Evolutionary conservation across 1,139 yeast species (phyloP), one percentile per base, ranked within the genome.

Genomic region (Williopsis jadinii): DNA sequence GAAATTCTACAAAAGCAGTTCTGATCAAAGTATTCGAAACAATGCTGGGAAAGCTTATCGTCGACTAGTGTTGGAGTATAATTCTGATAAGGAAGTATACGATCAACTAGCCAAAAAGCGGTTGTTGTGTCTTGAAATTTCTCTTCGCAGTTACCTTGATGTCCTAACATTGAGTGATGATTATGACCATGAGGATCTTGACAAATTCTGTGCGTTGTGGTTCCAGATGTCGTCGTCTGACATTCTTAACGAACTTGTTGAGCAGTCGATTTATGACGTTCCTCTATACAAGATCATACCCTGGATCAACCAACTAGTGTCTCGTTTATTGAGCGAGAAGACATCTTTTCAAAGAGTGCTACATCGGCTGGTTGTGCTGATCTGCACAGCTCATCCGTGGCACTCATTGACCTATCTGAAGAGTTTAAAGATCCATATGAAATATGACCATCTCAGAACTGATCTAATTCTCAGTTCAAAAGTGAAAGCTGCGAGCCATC

Each of bases 191-290:
- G 82, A 78, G 44, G 82, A 77, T 44, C 66, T 84, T 39, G 95
- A 87, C 51, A 73, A 85, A 41, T 82, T 90, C 47, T 81, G 90
- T 57, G 84, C 94, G 0, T 60, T 90, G n/a, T 90, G 97, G 95
- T 68, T 92, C 34, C 85, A 83, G 45, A 72, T 74, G 50, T 68
- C 78, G 3, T 58, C 58, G 6, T 67, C 69, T 37, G 71, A 63
- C 1, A 60, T 56, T 1, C 56, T 78, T 8, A 75, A 73, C 50
- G 43, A 46, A 3, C 45, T 51, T 8, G 60, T 73, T 4, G 46
- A 53, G n/a, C 47, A 60, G 0, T 63, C 68, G 13, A 59, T 73
- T 3, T 50, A 58, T 2, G 41, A 43, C 0, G 63, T 86, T 28
- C 83, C 95, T 0, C 67, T 74, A 15, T 66, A 68, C 53, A 80